These are phyloP conservation scores for Leccinum sublutescens DNA, from an alignment of 768 basidiomycete genomes.

Conservation along the genomic window DNA sequence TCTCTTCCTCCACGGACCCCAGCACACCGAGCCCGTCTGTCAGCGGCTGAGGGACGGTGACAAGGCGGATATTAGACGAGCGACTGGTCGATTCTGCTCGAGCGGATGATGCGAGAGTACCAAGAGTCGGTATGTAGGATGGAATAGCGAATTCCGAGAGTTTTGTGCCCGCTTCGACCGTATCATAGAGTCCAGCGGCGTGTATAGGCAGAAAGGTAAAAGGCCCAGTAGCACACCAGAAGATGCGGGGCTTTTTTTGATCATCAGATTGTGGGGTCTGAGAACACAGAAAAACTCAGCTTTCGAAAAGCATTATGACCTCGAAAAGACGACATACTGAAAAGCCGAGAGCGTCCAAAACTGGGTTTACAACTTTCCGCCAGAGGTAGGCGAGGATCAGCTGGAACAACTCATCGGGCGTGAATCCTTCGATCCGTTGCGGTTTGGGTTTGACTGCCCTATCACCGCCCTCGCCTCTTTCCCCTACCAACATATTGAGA, in stretches of 20 bases:
- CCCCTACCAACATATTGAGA: no score
- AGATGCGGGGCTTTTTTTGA: neutral
- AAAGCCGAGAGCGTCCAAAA: neutral
- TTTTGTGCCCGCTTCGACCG: neutral
- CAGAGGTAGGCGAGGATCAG: neutral
- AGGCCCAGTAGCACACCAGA: neutral
- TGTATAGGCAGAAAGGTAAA: neutral
- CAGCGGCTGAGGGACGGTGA: neutral
- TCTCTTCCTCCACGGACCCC: no score
- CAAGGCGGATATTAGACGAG: neutral
- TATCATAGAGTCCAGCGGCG: neutral
- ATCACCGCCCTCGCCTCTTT: no score
- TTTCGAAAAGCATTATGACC: no score
- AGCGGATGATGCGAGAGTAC: neutral
- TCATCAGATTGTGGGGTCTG: neutral
- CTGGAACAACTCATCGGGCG: neutral
- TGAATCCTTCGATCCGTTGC: neutral
- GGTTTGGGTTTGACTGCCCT: neutral
- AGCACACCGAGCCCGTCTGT: neutral
- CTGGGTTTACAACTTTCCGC: neutral
- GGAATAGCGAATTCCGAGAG: neutral
- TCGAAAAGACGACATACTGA: neutral
- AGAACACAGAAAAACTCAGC: no score
- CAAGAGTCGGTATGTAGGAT: neutral
- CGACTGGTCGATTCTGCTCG: neutral